Percentiles rank a stretch among this genome's conserved stretches.
These are phyloP conservation scores for Sonneratia caseolaris DNA, from an alignment of 345 rosid genomes.

Conservation along the genomic window DNA sequence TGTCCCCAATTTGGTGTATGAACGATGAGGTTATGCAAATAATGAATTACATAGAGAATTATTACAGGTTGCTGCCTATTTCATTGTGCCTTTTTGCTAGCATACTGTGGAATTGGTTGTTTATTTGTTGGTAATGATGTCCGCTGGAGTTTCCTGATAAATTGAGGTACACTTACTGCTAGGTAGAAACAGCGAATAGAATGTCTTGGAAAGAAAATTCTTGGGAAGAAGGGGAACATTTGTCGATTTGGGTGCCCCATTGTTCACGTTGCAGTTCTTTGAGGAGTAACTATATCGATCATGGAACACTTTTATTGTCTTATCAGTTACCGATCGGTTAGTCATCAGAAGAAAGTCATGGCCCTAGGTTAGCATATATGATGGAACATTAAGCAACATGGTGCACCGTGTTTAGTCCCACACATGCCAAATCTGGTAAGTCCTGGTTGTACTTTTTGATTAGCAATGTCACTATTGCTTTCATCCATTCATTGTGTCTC, in stretches of 20 bases:
- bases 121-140: neutral
- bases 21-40: constrained; percentile 1
- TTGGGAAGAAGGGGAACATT: neutral
- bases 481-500: neutral
- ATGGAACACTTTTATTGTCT: neutral
- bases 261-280: neutral
- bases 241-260: neutral
- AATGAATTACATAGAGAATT: neutral
- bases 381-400: neutral
- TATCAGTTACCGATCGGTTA: neutral
- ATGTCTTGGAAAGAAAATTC: too few species aligned
- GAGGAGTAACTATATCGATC: neutral
- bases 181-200: neutral
- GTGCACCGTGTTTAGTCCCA: neutral
- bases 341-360: neutral
- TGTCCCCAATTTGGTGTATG: neutral
- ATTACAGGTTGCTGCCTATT: neutral
- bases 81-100: neutral
- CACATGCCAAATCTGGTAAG: neutral
- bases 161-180: neutral
- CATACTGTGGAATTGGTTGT: neutral
- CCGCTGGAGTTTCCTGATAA: neutral
- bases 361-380: neutral
- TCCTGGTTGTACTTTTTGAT: neutral
- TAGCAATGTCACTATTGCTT: neutral